Evolutionary conservation across 2,329 filamentous ascomycete genomes (phyloP), one percentile per base, ranked within the genome.

Genomic region (Colletotrichum shisoi): DNA sequence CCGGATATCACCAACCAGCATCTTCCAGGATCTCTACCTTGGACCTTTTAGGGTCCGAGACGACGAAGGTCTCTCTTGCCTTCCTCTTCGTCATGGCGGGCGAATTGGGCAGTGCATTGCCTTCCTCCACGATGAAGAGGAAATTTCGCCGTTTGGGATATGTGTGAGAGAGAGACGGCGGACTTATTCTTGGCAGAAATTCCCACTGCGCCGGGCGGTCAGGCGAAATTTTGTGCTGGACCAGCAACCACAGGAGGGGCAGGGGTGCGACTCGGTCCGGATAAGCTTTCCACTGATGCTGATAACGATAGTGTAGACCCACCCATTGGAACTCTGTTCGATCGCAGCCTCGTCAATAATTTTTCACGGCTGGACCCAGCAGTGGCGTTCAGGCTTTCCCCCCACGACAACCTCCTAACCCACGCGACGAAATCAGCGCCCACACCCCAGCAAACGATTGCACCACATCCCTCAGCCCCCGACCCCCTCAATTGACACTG

Each of bases 311-410:
- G 61, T 21, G 34, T 37, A 21, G 64, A 56, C 48, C 63, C 64
- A 45, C 57, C 27, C 17, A 5, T 34, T 17, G 39, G 19, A 21
- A 42, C 44, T 24, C 48, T 54, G 48, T 44, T 44, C 42, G 61
- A 67, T 61, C 63, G 69, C 57, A 70, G 69, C 69, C 69, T 70
- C 57, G 64, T 69, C 60, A 69, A 63, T 64, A 63, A 62, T 70
- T 70, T 70, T 70, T 70, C 62, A 70, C 63, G 63, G 57, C 64
- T 64, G 37, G 54, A 54, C 39, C 64, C 53, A 64, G 61, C 42
- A 59, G 19, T 59, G 31, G 27, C 64, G 21, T 7, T 21, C 13
- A 45, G 40, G 51, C 44, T 40, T 57, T 56, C 52, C 48, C 49
- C 57, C 49, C 66, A 62, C 62, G 62, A 64, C 61, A 57, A 40